Evolutionary conservation across 352 stramenopile species (phyloP).

Genomic region (Pythium aristosporum): DNA sequence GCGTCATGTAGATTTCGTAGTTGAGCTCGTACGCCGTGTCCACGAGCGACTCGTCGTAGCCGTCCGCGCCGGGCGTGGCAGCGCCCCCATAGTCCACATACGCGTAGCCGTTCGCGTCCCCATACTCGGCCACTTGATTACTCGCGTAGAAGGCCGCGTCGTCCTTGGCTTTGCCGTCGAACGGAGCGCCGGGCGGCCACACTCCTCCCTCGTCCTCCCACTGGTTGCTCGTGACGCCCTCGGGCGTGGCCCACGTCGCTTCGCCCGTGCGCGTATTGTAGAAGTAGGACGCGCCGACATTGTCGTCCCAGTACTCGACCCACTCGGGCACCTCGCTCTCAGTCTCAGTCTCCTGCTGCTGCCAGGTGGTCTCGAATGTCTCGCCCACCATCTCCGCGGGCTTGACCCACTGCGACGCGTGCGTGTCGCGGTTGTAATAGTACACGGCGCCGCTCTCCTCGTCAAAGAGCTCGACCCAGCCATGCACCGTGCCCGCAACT

Average conservation of each 20-base stretch:
- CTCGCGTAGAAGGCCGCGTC: background rate
- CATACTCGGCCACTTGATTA: conserved; percentile 9
- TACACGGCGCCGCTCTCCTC: conserved; percentile 62
- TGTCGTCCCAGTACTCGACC: conserved; percentile 78
- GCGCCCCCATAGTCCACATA: conserved; percentile 9
- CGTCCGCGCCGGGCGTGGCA: conserved; percentile 1
- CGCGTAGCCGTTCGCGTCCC: conserved; percentile 5
- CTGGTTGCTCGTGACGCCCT: conserved; percentile 21
- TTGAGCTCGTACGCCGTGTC: conserved; percentile 67
- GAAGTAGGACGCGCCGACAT: conserved; percentile 59
- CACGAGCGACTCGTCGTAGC: conserved; percentile 29
- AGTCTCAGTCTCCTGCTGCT: background rate
- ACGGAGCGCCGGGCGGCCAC: conserved; percentile 23
- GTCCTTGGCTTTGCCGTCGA: conserved; percentile 15
- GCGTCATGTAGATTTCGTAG: conserved; percentile 73
- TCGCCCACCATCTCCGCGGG: conserved; percentile 28
- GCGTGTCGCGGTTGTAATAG: conserved; percentile 62
- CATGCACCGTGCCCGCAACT: conserved; percentile 3
- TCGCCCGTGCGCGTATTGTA: conserved; percentile 70
- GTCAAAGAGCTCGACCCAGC: conserved; percentile 74
- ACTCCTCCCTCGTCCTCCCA: conserved; percentile 3
- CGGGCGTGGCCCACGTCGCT: conserved; percentile 61
- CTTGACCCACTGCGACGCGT: conserved; percentile 54
- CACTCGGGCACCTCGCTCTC: conserved; percentile 31
- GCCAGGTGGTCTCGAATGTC: conserved; percentile 11